Base-by-base conservation (phyloP, 495 filamentous ascomycete species). In the Xylaria flabelliformis region DNA sequence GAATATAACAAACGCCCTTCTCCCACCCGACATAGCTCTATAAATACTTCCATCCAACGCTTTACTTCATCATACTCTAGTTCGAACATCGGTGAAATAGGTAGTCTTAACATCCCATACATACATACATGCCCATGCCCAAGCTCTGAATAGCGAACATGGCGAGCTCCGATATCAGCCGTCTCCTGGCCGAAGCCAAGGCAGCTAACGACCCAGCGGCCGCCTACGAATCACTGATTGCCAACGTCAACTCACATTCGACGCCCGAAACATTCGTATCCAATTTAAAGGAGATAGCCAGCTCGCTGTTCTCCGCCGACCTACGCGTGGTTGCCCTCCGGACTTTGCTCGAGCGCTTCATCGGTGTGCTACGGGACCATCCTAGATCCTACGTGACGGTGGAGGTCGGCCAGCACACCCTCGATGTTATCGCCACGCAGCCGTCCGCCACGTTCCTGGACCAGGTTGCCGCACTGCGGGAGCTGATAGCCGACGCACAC, bases 401-500 rank as follows among this genome's bases (percentile, higher is more conserved):
- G 72, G 87, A 88, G 72, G 89, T 92, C 44, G 93, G 92, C 69
- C 85, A 88, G 70, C 87, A 91, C 75, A 88, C 91, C 36, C 84
- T 95, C 48, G 83, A 86, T 56, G 83, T 89, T 48, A 86, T 97
- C 41, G 84, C 87, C 70, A 85, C 70, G 17, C 77, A 64, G 87
- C 88, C 77, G 84, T 91, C 74, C 84, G 77, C 75, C 17, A 91
- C 69, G 4, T 93, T 92, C 5, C 93, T 93, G 76, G 97, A 98
- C 81, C 93, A 98, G 80, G 90, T 92, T 71, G 93, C 94, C 74
- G 87, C 90, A 1, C 86, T 98, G 64, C 91, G 94, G 61, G 90
- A 94, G 75, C 87, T 94, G 32, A 85, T 97, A 6, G 96, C 97
- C 5, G 88, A 92, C 65, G 93, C 94, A 32, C 91, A 96, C 83